Conservation (phyloP, 768 basidiomycete species). For the Suillus cothurnatus region DNA sequence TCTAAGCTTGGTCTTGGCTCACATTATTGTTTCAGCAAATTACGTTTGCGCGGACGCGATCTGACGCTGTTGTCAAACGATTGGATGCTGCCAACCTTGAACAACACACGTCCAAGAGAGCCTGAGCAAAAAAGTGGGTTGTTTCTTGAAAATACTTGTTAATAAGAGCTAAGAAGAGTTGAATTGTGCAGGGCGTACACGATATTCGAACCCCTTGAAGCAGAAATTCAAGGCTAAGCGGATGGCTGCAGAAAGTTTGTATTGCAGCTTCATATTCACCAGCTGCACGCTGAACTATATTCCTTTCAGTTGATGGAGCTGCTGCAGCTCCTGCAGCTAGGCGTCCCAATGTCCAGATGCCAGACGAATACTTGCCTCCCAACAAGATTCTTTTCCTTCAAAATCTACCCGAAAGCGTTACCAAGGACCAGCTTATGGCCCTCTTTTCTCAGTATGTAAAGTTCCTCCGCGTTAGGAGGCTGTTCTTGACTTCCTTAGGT, state of each 20-base stretch:
- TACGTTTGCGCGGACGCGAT: constrained; percentile 85
- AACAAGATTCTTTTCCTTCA: constrained; percentile 99
- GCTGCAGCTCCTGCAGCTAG: constrained; percentile 66
- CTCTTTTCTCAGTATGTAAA: constrained; percentile 85
- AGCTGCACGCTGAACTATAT: constrained; percentile 8
- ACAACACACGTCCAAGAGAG: constrained; percentile 69
- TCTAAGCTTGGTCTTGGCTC: constrained; percentile 7
- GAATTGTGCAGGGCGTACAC: constrained; percentile 60
- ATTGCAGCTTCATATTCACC: constrained; percentile 8
- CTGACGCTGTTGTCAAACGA: constrained; percentile 86
- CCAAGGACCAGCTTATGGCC: constrained; percentile 87
- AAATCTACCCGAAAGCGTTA: constrained; percentile 91
- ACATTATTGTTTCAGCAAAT: constrained; percentile 69
- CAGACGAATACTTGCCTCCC: constrained; percentile 98
- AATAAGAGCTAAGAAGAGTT: not conserved
- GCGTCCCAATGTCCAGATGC: constrained; percentile 92
- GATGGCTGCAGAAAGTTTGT: constrained; percentile 73
- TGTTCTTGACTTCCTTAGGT: constrained; percentile 48
- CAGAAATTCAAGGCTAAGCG: constrained; percentile 82
- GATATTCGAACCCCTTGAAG: constrained; percentile 89
- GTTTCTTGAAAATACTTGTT: not conserved
- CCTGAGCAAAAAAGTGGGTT: constrained; percentile 84
- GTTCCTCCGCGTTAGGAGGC: not conserved
- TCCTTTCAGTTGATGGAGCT: constrained; percentile 63
- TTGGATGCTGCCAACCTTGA: constrained; percentile 70